Evolutionary conservation across 345 rosid genomes (phyloP).

Genomic region (Eucalyptus grandis): DNA sequence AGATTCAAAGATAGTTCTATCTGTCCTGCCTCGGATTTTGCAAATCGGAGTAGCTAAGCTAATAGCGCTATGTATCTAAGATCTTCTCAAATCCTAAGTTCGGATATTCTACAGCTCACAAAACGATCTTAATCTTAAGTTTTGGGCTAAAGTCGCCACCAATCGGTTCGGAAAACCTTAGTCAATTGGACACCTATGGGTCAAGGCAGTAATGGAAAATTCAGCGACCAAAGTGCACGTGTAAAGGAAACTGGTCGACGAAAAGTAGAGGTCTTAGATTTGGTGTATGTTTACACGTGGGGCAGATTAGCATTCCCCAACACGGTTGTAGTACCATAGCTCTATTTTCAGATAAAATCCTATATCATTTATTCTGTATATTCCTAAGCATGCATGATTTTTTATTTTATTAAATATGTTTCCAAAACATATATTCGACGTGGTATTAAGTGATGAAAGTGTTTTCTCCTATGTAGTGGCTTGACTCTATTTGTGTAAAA

Average conservation of each 20-base stretch:
- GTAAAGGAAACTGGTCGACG: not conserved
- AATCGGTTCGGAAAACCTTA: not conserved
- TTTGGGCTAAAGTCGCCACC: not conserved
- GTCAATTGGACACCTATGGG: not conserved
- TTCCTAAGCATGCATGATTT: not conserved
- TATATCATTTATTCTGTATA: not conserved
- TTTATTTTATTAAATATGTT: not conserved
- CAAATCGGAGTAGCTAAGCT: not conserved
- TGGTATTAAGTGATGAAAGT: not conserved
- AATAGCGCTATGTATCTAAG: not conserved
- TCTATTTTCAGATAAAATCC: not conserved
- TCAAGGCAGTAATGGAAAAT: not conserved
- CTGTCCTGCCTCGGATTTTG: not conserved
- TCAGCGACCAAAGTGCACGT: not conserved
- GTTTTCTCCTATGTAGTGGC: not conserved
- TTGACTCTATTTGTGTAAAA: not conserved
- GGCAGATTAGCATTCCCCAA: not conserved
- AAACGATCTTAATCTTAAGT: not conserved
- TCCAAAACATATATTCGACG: not conserved
- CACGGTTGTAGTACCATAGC: not conserved
- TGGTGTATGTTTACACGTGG: not conserved
- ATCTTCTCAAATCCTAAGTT: not conserved
- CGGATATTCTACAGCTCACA: not conserved
- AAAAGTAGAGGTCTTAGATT: not conserved
- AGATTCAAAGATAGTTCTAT: not conserved